phyloP scores from a whole-genome alignment of 805 yeast genomes.

The Wickerhamiella hasegawae region DNA sequence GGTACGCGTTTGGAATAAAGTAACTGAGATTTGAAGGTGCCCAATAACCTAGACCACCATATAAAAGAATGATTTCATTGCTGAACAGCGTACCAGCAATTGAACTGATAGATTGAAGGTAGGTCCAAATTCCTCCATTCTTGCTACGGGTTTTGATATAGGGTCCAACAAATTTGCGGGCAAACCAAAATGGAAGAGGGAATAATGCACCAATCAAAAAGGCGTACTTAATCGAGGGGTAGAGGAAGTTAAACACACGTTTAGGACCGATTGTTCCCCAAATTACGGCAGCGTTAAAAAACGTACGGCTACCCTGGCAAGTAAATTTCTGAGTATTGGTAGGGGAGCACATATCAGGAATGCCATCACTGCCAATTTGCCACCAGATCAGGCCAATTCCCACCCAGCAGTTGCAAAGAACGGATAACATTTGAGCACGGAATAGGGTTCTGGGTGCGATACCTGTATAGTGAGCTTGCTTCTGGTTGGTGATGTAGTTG shows the following conservation, averaged over 20 bases:
- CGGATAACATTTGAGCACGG: conserved; percentile 27
- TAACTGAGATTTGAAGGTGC: too few species aligned
- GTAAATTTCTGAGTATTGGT: conserved; percentile 27
- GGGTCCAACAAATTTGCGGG: too few species aligned
- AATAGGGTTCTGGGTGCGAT: conserved; percentile 45
- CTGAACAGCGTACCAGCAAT: too few species aligned
- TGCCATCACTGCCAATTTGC: conserved; percentile 22
- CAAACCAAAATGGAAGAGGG: conserved; percentile 11
- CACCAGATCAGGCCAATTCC: conserved; percentile 20
- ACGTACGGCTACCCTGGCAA: conserved; percentile 25
- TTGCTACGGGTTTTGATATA: conserved; percentile 25
- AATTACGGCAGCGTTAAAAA: conserved; percentile 33
- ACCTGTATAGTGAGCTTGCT: conserved; percentile 40
- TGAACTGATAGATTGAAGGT: too few species aligned
- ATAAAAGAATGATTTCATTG: too few species aligned
- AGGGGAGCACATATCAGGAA: conserved; percentile 23
- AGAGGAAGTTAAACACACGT: conserved; percentile 29
- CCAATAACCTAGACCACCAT: too few species aligned
- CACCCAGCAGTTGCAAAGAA: conserved; percentile 15
- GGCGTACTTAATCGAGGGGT: conserved; percentile 46
- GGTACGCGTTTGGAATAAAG: too few species aligned
- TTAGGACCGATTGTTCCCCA: conserved; percentile 53
- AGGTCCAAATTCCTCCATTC: too few species aligned
- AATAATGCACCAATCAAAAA: conserved; percentile 38
- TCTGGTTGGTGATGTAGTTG: conserved; percentile 36